Evolutionary conservation across 345 rosid species (phyloP).

Genomic region (Eucalyptus regnans): DNA sequence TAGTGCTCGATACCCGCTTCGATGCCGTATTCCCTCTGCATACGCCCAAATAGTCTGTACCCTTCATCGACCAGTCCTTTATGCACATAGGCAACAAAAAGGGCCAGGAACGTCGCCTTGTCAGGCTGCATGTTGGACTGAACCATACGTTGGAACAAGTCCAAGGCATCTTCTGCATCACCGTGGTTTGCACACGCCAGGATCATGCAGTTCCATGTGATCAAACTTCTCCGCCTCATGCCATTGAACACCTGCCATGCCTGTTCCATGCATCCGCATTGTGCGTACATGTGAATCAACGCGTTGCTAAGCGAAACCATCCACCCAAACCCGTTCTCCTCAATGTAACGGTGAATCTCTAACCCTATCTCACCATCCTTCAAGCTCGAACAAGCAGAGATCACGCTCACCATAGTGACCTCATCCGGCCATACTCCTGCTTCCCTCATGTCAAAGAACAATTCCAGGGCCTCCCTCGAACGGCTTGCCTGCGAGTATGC

Average conservation of each 20-base stretch:
- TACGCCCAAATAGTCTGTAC: not conserved
- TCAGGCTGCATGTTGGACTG: conserved; percentile 9
- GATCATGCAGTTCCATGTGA: conserved; percentile 24
- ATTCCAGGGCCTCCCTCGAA: conserved; percentile 2
- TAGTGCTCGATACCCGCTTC: not conserved
- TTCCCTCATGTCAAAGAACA: not conserved
- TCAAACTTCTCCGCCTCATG: conserved; percentile 11
- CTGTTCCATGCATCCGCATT: conserved; percentile 13
- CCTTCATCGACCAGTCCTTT: conserved; percentile 20
- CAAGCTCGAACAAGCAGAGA: not conserved
- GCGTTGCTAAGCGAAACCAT: conserved; percentile 23
- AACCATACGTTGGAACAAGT: conserved; percentile 2
- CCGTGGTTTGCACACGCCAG: conserved; percentile 17
- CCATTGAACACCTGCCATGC: conserved; percentile 11
- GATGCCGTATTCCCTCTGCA: not conserved
- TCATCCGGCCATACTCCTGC: conserved; percentile 4
- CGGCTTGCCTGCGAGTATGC: conserved; percentile 1
- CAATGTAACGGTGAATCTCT: conserved; percentile 5
- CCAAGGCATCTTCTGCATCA: conserved; percentile 1
- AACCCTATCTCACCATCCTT: not conserved
- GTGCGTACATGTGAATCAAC: conserved; percentile 19
- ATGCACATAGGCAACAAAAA: conserved; percentile 5
- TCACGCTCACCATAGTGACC: conserved; percentile 11
- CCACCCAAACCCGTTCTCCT: conserved; percentile 12
- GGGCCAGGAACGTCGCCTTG: conserved; percentile 6